A percentile compares a stretch with the other conserved stretches of the same genome.
phyloP scores from a whole-genome alignment of 1,284 basidiomycete genomes.

The Paramarasmius palmivorus region DNA sequence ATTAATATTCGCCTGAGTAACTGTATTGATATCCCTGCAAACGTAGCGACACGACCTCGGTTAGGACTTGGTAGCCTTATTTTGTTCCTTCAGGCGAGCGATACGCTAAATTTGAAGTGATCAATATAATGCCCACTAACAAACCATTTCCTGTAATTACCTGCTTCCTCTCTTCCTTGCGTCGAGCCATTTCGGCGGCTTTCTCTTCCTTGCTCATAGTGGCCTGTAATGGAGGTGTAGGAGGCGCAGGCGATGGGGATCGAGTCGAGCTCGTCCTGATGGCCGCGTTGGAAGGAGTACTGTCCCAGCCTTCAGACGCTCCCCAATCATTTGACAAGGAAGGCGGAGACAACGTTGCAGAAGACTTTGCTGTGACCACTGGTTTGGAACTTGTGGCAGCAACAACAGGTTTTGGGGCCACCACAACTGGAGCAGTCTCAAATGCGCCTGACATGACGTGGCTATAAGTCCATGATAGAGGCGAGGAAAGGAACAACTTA shows the following conservation, averaged over 20 bases:
- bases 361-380: no score
- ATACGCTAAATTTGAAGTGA: constrained; percentile 49
- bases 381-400: no score
- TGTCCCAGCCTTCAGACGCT: constrained; percentile 21
- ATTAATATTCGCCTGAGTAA: no score
- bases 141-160: constrained; percentile 35
- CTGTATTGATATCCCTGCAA: no score
- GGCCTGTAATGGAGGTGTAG: constrained; percentile 25
- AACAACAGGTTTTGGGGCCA: constrained; percentile 26
- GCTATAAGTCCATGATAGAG: constrained; percentile 8
- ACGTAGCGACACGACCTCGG: no score
- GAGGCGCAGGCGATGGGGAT: constrained; percentile 17
- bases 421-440: constrained; percentile 45
- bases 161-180: constrained; percentile 87
- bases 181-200: constrained; percentile 83
- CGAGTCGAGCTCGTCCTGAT: constrained; percentile 10
- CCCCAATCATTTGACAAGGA: constrained; percentile 18
- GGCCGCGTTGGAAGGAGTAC: constrained; percentile 12
- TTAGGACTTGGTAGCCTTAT: constrained; percentile 39
- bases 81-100: constrained; percentile 71
- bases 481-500: constrained; percentile 33
- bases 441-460: constrained; percentile 64
- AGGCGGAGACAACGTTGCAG: constrained; percentile 14
- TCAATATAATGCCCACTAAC: background rate
- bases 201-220: constrained; percentile 84